Base-by-base conservation (phyloP, 2,329 filamentous ascomycete genomes). In the Zasmidium angulare region DNA sequence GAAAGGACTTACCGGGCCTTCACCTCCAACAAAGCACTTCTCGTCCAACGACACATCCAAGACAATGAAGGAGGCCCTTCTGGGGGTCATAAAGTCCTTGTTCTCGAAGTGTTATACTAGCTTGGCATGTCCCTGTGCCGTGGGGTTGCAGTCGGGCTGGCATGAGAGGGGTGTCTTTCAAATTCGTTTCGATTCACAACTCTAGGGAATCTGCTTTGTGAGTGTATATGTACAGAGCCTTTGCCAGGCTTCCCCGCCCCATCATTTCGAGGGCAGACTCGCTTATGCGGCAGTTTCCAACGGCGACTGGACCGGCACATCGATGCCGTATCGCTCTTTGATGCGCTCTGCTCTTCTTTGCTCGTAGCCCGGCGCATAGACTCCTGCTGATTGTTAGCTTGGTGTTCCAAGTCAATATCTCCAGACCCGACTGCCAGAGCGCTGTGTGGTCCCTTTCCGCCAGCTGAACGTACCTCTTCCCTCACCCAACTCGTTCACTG, bases 301-400 rank as follows among this genome's bases (percentile, higher is more conserved):
- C 11, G 26, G 26, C 19, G 63, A 61, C 47, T 65, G 61, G 24
- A 66, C 62, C 20, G 72, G 71, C 71, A 96, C 87, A 66, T 96
- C 91, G 71, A 96, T 85, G 60, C 92, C 91, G 72, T 96, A 96
- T 76, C 87, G 90, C 77, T 91, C 88, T 84, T 90, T 88, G 75
- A 97, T 83, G 69, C 90, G 84, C 79, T 92, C 82, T 66, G 86
- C 85, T 75, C 93, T 87, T 76, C 93, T 84, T 81, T 96, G 90
- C 68, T 90, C 89, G 73, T 95, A 96, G 53, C 91, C 91, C 17
- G 89, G 87, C 46, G 85, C 89, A 68, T 88, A 83, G 69, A 96
- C 91, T 56, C 89, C 92, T 96, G 68, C 19, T 7, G 1, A 20
- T 21, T 40, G 58, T 67, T 54, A 66, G 60, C 24, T 58, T 29